Conservation (phyloP, 176 grass and related monocot genomes). For the Triticum monococcum region DNA sequence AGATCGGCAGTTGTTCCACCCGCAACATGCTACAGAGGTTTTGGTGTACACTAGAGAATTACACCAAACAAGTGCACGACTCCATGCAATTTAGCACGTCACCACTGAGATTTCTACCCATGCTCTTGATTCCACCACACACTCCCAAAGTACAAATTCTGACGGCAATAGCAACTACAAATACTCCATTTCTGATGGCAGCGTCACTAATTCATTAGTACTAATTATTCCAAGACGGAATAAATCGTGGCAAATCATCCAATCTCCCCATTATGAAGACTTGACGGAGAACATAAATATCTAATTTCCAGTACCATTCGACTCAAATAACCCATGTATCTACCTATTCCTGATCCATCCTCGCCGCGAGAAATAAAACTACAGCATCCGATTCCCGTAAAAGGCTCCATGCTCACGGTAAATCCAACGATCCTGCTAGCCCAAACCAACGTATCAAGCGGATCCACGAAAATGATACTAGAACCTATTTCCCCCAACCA, state of each 20-base stretch:
- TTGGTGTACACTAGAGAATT: not conserved
- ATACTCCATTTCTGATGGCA: not conserved
- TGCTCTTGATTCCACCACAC: not conserved
- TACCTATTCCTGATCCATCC: not conserved
- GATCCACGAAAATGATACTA: not conserved
- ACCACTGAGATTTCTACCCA: not conserved
- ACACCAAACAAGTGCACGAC: not conserved
- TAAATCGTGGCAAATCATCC: no score
- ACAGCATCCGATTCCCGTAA: not conserved
- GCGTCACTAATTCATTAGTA: not conserved
- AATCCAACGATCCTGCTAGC: not conserved
- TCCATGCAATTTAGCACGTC: not conserved
- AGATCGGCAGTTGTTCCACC: not conserved
- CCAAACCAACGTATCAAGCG: not conserved
- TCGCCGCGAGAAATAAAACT: not conserved
- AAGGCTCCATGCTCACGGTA: not conserved
- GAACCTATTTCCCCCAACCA: not conserved
- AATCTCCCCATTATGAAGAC: not conserved
- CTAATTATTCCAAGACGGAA: not conserved
- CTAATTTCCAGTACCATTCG: not conserved
- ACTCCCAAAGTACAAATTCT: not conserved
- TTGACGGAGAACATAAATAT: not conserved
- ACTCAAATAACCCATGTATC: not conserved
- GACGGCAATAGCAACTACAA: not conserved
- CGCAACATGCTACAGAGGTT: not conserved